Percentiles rank a stretch among this genome's conserved stretches.
Evolutionary conservation across 768 basidiomycete genomes (phyloP).

Genomic region (Lactarius quietus): DNA sequence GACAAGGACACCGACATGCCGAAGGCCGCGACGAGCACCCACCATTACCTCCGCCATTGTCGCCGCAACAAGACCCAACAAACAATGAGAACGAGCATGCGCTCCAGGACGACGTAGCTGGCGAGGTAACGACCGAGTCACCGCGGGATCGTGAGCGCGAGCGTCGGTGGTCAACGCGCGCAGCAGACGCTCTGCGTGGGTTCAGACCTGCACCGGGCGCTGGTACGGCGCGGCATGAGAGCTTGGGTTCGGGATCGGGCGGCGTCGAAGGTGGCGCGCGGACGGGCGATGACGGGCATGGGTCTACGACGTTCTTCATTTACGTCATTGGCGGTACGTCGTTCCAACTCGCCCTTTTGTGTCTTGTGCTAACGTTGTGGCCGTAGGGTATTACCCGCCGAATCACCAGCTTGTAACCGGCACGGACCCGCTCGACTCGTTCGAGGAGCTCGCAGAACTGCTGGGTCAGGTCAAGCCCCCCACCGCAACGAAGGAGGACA

Average conservation of each 20-base stretch:
- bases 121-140: background rate
- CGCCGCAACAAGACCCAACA: background rate
- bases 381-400: constrained; percentile 86
- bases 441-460: constrained; percentile 82
- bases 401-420: constrained; percentile 88
- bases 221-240: constrained; percentile 27
- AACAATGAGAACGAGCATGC: background rate
- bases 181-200: constrained; percentile 58
- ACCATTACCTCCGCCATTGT: background rate
- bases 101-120: background rate
- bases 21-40: constrained; percentile 11
- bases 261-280: constrained; percentile 1
- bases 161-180: constrained; percentile 56
- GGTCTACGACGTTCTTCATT: constrained; percentile 78
- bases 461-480: constrained; percentile 80
- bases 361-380: background rate
- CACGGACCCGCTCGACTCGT: constrained; percentile 66
- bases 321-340: constrained; percentile 79
- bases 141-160: constrained; percentile 31
- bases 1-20: constrained; percentile 14
- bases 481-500: constrained; percentile 78
- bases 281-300: constrained; percentile 24
- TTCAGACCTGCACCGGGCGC: constrained; percentile 37
- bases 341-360: background rate
- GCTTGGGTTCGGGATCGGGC: constrained; percentile 10